phyloP scores from a whole-genome alignment of 805 yeast species.

The Starmera caribaea region DNA sequence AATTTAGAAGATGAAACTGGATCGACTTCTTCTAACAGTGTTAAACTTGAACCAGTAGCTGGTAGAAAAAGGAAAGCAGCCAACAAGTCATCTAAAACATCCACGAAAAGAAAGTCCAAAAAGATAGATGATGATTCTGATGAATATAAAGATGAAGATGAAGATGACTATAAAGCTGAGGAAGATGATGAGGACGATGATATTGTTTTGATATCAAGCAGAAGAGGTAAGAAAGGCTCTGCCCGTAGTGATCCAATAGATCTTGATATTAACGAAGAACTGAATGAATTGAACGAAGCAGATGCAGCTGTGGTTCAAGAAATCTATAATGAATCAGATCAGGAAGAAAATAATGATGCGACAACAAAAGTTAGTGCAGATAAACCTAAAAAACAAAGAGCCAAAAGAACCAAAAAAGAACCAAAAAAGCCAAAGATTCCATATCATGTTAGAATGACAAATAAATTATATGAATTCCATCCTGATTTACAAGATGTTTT shows the following conservation, averaged over 20 bases:
- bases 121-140: conserved; percentile 23
- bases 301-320: not conserved
- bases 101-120: conserved; percentile 17
- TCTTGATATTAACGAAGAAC: conserved; percentile 6
- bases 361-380: conserved; percentile 16
- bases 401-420: conserved; percentile 11
- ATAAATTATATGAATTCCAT: conserved; percentile 60
- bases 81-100: conserved; percentile 14
- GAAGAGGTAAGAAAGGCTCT: conserved; percentile 4
- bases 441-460: conserved; percentile 61
- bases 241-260: conserved; percentile 10
- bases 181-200: conserved; percentile 19
- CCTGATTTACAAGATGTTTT: conserved; percentile 73
- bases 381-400: conserved; percentile 10
- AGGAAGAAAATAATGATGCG: conserved; percentile 16
- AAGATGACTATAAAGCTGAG: conserved; percentile 17
- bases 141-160: conserved; percentile 20
- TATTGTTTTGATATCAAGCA: conserved; percentile 6
- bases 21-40: conserved; percentile 3
- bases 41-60: conserved; percentile 4
- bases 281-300: not conserved
- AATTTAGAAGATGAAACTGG: conserved; percentile 1
- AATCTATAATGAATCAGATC: conserved; percentile 6
- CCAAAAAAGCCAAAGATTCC: conserved; percentile 45
- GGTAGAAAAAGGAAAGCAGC: conserved; percentile 1